Base-by-base conservation (phyloP, 495 filamentous ascomycete species). In the Margaritispora aquatica region DNA sequence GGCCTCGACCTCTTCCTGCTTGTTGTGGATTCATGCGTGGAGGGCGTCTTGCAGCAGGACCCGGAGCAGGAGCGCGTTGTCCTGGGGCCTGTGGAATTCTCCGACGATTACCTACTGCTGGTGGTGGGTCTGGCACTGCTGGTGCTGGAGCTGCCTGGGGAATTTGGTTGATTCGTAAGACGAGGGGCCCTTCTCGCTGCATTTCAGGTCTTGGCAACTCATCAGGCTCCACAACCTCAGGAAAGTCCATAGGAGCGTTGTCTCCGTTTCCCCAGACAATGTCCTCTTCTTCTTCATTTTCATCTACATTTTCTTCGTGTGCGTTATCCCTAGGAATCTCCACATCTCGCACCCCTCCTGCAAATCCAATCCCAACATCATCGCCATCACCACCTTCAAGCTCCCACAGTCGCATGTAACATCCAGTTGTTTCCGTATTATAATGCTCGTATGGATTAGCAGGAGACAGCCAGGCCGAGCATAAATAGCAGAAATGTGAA, bases 401-500 rank as follows among this genome's bases (percentile, higher is more conserved):
- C 67, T 96, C 92, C 92, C 90, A 96, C 1, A 98, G 77, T 3
- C 89, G 83, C 79, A 87, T 87, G 65, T 84, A 96, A 69, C 94
- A 97, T 7, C 66, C 63, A 24, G 75, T 87, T 0, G 79, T 74
- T 38, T 67, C 63, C 1, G 83, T 81, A 66, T 96, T 97, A 75
- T 90, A 98, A 69, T 98, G 94, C 49, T 75, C 70, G 63, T 97
- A 98, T 10, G 94, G 93, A 61, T 97, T 92, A 19, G 70, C 75
- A 1, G 86, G 80, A 20, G 83, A 74, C n/a, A 98, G 78, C 87
- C 91, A 98, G 13, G 83, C 78, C 0, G 87, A 87, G 70, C 94
- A 98, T 5, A 98, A 85, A 66, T 97, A 98, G 72, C 94, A 98
- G 67, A 97, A 98, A 70, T 97, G 94, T 1, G 90, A 86, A 46